Conservation (phyloP, 2,329 filamentous ascomycete species). For the Aspergillus fumigatus region DNA sequence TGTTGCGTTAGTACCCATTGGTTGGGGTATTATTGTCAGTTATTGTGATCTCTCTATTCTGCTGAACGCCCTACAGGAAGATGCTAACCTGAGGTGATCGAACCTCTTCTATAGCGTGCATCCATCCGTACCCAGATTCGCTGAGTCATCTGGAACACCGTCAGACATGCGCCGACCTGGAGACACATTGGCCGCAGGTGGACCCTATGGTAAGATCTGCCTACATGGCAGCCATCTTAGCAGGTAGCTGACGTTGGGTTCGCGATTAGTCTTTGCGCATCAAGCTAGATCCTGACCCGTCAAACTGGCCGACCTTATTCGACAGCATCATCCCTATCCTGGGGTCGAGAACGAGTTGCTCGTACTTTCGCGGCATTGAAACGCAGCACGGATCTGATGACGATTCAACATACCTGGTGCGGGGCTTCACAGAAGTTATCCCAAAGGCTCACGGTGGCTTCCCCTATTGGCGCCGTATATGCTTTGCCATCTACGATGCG, state of each 20-base stretch:
- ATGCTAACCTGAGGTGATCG: constrained; percentile 2
- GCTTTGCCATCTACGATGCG: constrained; percentile 32
- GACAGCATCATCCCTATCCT: constrained; percentile 17
- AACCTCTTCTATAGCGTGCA: constrained; percentile 24
- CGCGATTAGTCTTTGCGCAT: constrained; percentile 20
- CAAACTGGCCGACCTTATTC: constrained; percentile 28
- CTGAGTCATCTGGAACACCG: constrained; percentile 21
- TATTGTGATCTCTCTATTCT: not conserved
- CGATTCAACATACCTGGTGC: constrained; percentile 16
- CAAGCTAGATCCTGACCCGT: constrained; percentile 5
- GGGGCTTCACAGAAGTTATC: constrained; percentile 34
- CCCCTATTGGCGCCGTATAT: constrained; percentile 34
- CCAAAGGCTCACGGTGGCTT: constrained; percentile 23
- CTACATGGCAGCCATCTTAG: not conserved
- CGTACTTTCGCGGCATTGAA: constrained; percentile 26
- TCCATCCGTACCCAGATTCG: constrained; percentile 30
- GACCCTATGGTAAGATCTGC: constrained; percentile 19
- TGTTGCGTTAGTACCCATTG: constrained; percentile 18
- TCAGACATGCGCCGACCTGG: constrained; percentile 34
- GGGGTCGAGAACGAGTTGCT: constrained; percentile 1
- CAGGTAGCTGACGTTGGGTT: constrained; percentile 1
- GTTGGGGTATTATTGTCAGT: constrained; percentile 35
- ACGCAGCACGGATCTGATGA: constrained; percentile 8
- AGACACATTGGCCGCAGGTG: constrained; percentile 17
- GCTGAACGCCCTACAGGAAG: not conserved